Evolutionary conservation across 2,329 filamentous ascomycete species (phyloP).

Genomic region (Ascocoryne sarcoides): DNA sequence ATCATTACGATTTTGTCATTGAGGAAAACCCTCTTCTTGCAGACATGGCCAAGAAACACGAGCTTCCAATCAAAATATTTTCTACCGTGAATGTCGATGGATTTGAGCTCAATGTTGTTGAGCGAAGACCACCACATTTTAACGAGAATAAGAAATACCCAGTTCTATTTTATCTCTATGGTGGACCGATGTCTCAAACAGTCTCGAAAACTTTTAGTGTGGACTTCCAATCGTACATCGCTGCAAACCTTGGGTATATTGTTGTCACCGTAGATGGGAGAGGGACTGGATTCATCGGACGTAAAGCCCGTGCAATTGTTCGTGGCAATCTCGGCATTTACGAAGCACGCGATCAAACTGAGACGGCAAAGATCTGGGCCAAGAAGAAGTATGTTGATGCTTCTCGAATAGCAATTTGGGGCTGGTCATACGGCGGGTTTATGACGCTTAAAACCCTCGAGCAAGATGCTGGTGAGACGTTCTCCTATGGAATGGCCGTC

Average conservation of each 20-base stretch:
- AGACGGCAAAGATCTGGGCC: conserved; percentile 76
- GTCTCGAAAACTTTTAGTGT: conserved; percentile 74
- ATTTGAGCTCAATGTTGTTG: conserved; percentile 63
- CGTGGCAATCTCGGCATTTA: conserved; percentile 76
- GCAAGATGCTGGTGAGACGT: conserved; percentile 78
- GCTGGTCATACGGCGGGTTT: conserved; percentile 96
- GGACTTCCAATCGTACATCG: conserved; percentile 86
- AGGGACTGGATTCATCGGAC: conserved; percentile 84
- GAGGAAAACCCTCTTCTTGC: conserved; percentile 70
- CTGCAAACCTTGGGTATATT: conserved; percentile 78
- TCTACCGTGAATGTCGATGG: conserved; percentile 78
- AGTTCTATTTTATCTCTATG: conserved; percentile 91
- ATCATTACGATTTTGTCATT: conserved; percentile 58
- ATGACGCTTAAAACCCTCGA: conserved; percentile 92
- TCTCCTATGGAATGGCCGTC: conserved; percentile 95
- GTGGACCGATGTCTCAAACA: conserved; percentile 84
- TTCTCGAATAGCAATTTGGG: conserved; percentile 85
- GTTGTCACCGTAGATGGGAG: conserved; percentile 92
- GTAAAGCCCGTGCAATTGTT: conserved; percentile 71
- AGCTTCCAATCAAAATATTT: conserved; percentile 76
- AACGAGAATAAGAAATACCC: conserved; percentile 77
- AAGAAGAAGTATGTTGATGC: conserved; percentile 75
- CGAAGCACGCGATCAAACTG: conserved; percentile 87
- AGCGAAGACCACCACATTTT: conserved; percentile 86
- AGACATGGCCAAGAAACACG: conserved; percentile 61